These are phyloP conservation scores for Violaceomyces palustris DNA, from an alignment of 1,284 basidiomycete genomes.

Conservation along the genomic window DNA sequence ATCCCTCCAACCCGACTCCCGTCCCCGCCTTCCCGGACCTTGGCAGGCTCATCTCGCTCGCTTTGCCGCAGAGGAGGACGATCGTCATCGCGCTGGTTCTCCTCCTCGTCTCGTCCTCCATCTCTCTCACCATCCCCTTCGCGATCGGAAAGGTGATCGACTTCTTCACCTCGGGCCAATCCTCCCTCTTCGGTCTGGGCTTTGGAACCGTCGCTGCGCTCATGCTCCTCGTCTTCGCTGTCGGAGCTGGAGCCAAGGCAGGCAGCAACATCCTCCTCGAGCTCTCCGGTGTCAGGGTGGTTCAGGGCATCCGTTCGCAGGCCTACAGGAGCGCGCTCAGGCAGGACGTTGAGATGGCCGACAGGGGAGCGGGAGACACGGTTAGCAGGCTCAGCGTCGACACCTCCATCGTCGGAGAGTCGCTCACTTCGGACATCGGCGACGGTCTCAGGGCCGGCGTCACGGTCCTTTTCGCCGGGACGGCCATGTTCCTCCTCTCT, in stretches of 20 bases:
- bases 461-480: constrained; percentile 60
- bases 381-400: constrained; percentile 86
- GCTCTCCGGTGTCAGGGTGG: constrained; percentile 76
- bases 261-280: constrained; percentile 85
- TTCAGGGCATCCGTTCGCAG: constrained; percentile 76
- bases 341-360: constrained; percentile 75
- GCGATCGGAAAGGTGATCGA: constrained; percentile 51
- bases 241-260: constrained; percentile 82
- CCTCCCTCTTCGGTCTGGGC: constrained; percentile 57
- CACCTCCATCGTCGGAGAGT: constrained; percentile 90
- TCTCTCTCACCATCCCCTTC: constrained; percentile 63
- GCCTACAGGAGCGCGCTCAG: constrained; percentile 75
- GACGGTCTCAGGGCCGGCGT: constrained; percentile 42
- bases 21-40: constrained; percentile 42
- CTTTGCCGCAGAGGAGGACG: constrained; percentile 40
- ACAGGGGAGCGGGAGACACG: constrained; percentile 88
- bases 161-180: constrained; percentile 45
- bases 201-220: constrained; percentile 73
- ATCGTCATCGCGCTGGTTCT: constrained; percentile 41
- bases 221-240: constrained; percentile 74
- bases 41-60: constrained; percentile 41
- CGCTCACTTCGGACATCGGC: constrained; percentile 57
- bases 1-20: constrained; percentile 18
- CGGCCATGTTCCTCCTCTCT: constrained; percentile 93
- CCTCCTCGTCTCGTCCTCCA: constrained; percentile 56